Base-by-base conservation (phyloP, 148 eudicot species). In the Camellia granthamiana region DNA sequence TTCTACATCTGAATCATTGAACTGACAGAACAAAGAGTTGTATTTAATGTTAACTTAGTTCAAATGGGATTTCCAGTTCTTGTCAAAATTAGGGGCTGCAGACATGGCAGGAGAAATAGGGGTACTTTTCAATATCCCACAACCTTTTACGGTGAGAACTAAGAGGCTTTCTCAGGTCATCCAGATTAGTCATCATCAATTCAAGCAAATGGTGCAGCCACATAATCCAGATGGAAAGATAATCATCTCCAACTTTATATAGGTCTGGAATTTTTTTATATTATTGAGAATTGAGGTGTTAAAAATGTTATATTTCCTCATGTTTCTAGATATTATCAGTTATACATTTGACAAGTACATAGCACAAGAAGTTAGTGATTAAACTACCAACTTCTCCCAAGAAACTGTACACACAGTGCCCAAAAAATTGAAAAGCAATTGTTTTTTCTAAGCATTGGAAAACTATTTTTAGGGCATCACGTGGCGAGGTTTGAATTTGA, bases 121-220 rank as follows among this genome's bases (percentile, higher is more conserved):
- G 46, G 84, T 89, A 61, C 54, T 82, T 77, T 72, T 82, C 72
- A 77, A n/a, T 72, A 63, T 72, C 46, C 84, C 84, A 77, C 92
- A 89, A 80, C 90, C 92, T 65, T 89, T 89, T 80, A 87, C 92
- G 5, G 88, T 89, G 80, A 89, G 92, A 84, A 89, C 87, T 21
- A 87, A 77, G 84, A 82, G 90, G 77, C 88, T 89, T 78, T 89
- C 90, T 80, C 92, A 89, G 82, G 92, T 89, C 38, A 79, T 89
- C 60, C 82, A 88, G 67, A 87, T 89, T 60, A 82, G 90, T 78
- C 91, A 89, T 81, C 89, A 84, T 52, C 84, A 82, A 66, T 87
- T 89, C 82, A 89, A 89, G 87, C 84, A 87, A 85, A 67, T 84
- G 78, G 77, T 87, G 81, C 84, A 85, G 83, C 88, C 84, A 69